These are phyloP conservation scores for Castanopsis chinensis DNA, from an alignment of 306 rosid genomes.

Conservation along the genomic window DNA sequence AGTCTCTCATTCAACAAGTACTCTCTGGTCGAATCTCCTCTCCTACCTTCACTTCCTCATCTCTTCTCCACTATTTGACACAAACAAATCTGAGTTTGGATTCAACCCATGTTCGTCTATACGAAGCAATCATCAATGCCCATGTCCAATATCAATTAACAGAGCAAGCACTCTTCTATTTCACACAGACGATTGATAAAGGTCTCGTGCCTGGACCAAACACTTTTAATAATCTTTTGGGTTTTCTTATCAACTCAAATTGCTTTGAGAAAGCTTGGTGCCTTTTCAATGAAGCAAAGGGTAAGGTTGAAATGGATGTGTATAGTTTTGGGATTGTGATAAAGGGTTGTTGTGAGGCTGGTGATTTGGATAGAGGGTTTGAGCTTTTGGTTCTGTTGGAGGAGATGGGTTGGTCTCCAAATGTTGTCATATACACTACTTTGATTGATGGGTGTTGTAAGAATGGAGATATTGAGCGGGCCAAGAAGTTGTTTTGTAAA, in stretches of 20 bases:
- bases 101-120: slow-evolving; percentile 18
- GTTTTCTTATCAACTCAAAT: slow-evolving; percentile 43
- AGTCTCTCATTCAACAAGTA: slow-evolving; percentile 45
- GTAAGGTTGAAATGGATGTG: slow-evolving; percentile 39
- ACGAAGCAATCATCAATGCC: slow-evolving; percentile 53
- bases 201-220: slow-evolving; percentile 49
- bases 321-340: slow-evolving; percentile 11
- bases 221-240: slow-evolving; percentile 55
- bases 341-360: background rate
- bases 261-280: slow-evolving; percentile 48
- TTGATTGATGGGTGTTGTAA: slow-evolving; percentile 83
- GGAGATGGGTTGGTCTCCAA: slow-evolving; percentile 46
- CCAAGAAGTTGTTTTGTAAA: slow-evolving; percentile 56
- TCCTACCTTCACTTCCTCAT: slow-evolving; percentile 35
- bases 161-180: slow-evolving; percentile 45
- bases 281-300: slow-evolving; percentile 44
- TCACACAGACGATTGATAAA: slow-evolving; percentile 44
- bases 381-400: slow-evolving; percentile 50
- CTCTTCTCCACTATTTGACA: slow-evolving; percentile 44
- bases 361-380: slow-evolving; percentile 58
- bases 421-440: slow-evolving; percentile 67
- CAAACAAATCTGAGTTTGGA: slow-evolving; percentile 25
- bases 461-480: slow-evolving; percentile 57
- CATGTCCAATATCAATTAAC: slow-evolving; percentile 47
- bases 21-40: slow-evolving; percentile 51